These are phyloP conservation scores for Leonotis leonurus DNA, from an alignment of 257 asterid genomes.

Conservation along the genomic window DNA sequence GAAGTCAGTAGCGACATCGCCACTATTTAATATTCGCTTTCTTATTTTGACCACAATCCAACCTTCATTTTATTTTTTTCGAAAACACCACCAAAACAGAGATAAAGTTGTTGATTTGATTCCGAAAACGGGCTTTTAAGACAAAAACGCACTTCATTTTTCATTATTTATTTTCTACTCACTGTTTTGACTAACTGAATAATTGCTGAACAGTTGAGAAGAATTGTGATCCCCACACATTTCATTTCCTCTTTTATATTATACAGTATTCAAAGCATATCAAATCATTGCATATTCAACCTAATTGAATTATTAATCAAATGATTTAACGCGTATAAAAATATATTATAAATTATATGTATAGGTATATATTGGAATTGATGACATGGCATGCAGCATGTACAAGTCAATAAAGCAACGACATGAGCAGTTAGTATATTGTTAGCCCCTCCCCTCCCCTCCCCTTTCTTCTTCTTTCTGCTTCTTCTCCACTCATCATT, in stretches of 20 bases:
- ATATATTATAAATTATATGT: too few relatives aligned
- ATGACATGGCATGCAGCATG: neutral
- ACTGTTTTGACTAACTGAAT: conserved; percentile 16
- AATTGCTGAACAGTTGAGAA: neutral
- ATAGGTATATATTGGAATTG: neutral
- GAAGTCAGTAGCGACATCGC: conserved; percentile 13
- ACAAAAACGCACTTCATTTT: neutral
- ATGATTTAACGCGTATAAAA: too few relatives aligned
- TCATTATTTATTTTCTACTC: neutral
- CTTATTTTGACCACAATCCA: neutral
- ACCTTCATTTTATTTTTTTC: too few relatives aligned
- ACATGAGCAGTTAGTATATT: too few relatives aligned
- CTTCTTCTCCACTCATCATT: too few relatives aligned
- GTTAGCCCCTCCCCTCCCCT: too few relatives aligned
- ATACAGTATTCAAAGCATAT: neutral
- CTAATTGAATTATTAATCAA: too few relatives aligned
- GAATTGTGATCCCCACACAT: neutral
- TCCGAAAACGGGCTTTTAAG: conserved; percentile 20
- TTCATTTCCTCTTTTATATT: neutral
- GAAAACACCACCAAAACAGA: neutral
- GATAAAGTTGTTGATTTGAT: neutral
- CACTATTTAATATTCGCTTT: neutral
- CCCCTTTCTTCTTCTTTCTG: too few relatives aligned
- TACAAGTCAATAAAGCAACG: too few relatives aligned
- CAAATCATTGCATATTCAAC: neutral